Percentiles rank a stretch among this genome's conserved stretches.
phyloP scores from a whole-genome alignment of 257 asterid genomes.

The Mentha longifolia region DNA sequence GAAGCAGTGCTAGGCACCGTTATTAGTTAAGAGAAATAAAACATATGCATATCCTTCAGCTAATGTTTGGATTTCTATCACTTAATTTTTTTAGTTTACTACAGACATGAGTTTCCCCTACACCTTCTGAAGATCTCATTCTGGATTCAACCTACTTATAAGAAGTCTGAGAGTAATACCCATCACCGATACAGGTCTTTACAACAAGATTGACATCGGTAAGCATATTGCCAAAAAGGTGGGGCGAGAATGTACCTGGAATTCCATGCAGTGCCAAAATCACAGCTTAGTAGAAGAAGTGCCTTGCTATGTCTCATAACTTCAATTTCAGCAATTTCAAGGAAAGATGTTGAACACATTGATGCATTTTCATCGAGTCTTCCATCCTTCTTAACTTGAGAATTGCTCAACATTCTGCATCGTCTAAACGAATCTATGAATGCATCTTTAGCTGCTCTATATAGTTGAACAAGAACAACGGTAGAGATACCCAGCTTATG shows the following conservation, averaged over 20 bases:
- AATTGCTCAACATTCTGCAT: constrained; percentile 41
- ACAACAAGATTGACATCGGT: not conserved
- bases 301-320: constrained; percentile 87
- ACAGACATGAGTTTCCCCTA: constrained; percentile 6
- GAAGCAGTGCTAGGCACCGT: too few species aligned
- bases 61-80: not conserved
- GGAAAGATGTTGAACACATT: constrained; percentile 23
- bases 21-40: not conserved
- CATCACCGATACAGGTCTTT: constrained; percentile 3
- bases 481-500: constrained; percentile 90
- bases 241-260: constrained; percentile 53
- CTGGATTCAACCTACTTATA: constrained; percentile 1
- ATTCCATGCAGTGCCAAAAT: constrained; percentile 96
- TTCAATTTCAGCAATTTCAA: constrained; percentile 49
- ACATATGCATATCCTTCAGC: not conserved
- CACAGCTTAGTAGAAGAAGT: constrained; percentile 78
- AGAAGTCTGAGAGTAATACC: constrained; percentile 18
- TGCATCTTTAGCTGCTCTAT: constrained; percentile 68
- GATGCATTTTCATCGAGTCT: constrained; percentile 36
- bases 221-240: not conserved
- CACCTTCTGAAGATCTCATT: constrained; percentile 11
- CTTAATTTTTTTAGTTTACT: not conserved
- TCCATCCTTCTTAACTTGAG: constrained; percentile 33
- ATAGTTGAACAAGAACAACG: constrained; percentile 60
- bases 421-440: constrained; percentile 58